These are phyloP conservation scores for Populus hybrid DNA, from an alignment of 441 rosid genomes.

Conservation along the genomic window DNA sequence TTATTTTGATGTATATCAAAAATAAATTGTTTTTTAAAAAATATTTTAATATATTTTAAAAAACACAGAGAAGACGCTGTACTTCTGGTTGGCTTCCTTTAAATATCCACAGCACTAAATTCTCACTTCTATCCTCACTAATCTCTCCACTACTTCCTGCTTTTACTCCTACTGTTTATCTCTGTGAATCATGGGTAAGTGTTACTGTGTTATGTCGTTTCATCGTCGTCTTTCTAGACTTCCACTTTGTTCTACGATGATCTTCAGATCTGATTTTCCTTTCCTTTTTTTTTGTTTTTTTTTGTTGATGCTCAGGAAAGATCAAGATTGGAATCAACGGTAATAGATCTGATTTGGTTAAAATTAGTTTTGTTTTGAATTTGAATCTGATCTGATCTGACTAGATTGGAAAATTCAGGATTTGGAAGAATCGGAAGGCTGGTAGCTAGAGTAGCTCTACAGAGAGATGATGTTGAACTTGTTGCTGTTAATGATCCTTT, in stretches of 20 bases:
- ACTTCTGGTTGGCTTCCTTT: slow-evolving; percentile 3
- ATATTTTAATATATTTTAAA: too few relatives aligned
- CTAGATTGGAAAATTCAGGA: slow-evolving; percentile 21
- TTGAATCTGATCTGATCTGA: slow-evolving; percentile 5
- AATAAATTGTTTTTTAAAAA: too few relatives aligned
- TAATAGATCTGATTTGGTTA: neutral
- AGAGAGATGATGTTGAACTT: slow-evolving; percentile 57
- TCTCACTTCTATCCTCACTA: neutral
- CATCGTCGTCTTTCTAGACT: neutral
- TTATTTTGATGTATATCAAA: too few relatives aligned
- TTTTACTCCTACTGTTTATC: neutral
- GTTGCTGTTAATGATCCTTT: slow-evolving; percentile 66
- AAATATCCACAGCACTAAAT: neutral
- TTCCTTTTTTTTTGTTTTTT: neutral
- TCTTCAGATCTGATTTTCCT: neutral
- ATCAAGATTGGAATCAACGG: slow-evolving; percentile 35
- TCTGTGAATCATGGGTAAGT: slow-evolving; percentile 28
- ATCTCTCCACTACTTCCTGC: neutral
- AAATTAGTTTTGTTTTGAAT: neutral
- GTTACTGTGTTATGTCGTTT: neutral
- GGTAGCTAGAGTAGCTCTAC: slow-evolving; percentile 51
- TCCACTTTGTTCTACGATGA: neutral
- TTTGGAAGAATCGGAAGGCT: slow-evolving; percentile 62
- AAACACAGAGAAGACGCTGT: too few relatives aligned
- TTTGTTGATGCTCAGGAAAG: slow-evolving; percentile 22